Evolutionary conservation across 2,329 filamentous ascomycete species (phyloP), one percentile per base, ranked within the genome.

Genomic region (Lachnellula arida): DNA sequence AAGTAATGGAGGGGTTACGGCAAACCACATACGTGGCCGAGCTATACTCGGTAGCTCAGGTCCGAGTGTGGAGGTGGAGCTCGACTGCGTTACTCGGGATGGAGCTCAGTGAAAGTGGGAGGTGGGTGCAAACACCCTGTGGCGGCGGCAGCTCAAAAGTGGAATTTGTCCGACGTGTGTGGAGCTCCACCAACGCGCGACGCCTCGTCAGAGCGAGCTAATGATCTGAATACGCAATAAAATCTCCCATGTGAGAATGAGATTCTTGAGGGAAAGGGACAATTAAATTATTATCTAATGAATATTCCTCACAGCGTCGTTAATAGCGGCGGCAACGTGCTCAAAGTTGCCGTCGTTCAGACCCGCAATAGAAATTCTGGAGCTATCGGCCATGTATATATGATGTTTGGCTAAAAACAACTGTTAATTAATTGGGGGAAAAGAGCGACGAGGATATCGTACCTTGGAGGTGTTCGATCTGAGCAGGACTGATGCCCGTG

Each of bases 401-500:
- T 70, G 65, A 28, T 66, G 56, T 2, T 66, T 17, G 12, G n/a
- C 71, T 73, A 54, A 4, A 40, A 15, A 25, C 8, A 25, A 37
- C 14, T n/a, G 6, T n/a, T 39, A 35, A 46, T 17, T n/a, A 28
- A 5, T 2, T 47, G 22, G 25, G 5, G 9, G 17, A 5, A 25
- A 28, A 32, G 5, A 14, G 17, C 19, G 40, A 44, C 4, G 2
- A 46, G n/a, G 15, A 40, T 25, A 46, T 43, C 44, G 9, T 43
- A 47, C 51, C 48, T 54, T 58, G 40, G 22, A 60, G 62, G 47
- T 71, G 63, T 3, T 59, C 58, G 8, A 82, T 78, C 60, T 82
- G 79, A 3, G 68, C 57, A 56, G 77, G 74, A 4, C 59, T 75
- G 57, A 84, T 68, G 0, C 80, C 81, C 0, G 78, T 79, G 55